Conservation (phyloP, 768 basidiomycete genomes). For the Suillus americanus region DNA sequence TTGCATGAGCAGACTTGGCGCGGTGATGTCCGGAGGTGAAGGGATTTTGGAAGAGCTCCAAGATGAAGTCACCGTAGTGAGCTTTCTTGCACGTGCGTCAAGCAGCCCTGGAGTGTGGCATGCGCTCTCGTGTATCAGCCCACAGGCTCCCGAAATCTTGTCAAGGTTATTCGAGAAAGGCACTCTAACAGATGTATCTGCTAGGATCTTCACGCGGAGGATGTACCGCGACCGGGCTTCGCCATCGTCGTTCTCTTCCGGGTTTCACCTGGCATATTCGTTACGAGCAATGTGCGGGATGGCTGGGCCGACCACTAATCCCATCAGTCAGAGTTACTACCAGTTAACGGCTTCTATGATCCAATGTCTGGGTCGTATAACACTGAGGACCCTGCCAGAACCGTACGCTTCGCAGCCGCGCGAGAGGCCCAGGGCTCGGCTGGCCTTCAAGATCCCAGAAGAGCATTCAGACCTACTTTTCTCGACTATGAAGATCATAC, state of each 20-base stretch:
- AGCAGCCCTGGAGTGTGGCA: not conserved
- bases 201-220: constrained; percentile 32
- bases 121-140: not conserved
- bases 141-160: not conserved
- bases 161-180: not conserved
- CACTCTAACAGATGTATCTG: not conserved
- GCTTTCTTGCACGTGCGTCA: not conserved
- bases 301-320: not conserved
- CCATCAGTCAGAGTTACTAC: not conserved
- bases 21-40: not conserved
- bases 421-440: constrained; percentile 8
- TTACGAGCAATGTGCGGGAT: not conserved
- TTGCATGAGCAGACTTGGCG: constrained; percentile 15
- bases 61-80: constrained; percentile 1
- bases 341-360: not conserved
- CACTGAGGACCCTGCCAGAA: not conserved
- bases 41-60: not conserved
- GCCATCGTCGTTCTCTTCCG: not conserved
- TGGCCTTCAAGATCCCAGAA: constrained; percentile 2
- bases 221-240: constrained; percentile 22
- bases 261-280: not conserved
- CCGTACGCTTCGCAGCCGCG: not conserved
- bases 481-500: constrained; percentile 1
- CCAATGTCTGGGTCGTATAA: not conserved
- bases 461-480: constrained; percentile 4